phyloP scores from a whole-genome alignment of 106 monocot species.

The Dioscorea alata region DNA sequence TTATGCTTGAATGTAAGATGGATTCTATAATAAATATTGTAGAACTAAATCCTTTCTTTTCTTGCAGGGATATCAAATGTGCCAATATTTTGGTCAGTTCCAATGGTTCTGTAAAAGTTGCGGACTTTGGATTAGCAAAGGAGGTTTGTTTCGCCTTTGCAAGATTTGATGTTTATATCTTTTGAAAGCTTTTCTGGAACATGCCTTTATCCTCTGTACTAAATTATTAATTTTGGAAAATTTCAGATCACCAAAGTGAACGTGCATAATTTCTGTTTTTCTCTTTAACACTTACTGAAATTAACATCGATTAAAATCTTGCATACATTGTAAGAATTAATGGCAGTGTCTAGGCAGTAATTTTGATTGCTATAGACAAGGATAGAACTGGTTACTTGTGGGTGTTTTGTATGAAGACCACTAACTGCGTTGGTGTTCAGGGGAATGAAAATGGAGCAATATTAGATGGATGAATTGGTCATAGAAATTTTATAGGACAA shows the following conservation, averaged over 20 bases:
- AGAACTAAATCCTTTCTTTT: background rate
- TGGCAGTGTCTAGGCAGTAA: no score
- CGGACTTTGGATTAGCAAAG: conserved; percentile 97
- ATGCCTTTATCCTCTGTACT: conserved; percentile 3
- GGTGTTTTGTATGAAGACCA: no score
- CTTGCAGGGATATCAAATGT: conserved; percentile 87
- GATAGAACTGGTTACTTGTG: no score
- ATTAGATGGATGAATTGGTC: no score
- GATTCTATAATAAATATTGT: background rate
- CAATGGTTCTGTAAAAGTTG: conserved; percentile 89
- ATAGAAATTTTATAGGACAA: no score
- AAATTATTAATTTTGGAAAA: background rate
- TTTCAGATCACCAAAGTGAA: conserved; percentile 60
- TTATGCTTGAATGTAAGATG: background rate
- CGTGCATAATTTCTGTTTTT: conserved; percentile 2
- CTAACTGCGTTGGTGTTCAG: no score
- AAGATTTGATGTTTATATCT: background rate
- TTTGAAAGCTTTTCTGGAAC: no score
- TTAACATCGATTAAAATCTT: no score
- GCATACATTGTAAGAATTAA: no score
- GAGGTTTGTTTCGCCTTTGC: conserved; percentile 43
- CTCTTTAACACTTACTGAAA: no score
- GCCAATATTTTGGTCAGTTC: conserved; percentile 94
- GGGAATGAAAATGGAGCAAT: no score
- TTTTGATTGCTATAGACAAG: no score